Base-by-base conservation (phyloP, 495 filamentous ascomycete genomes). In the Bryoglossum gracile region DNA sequence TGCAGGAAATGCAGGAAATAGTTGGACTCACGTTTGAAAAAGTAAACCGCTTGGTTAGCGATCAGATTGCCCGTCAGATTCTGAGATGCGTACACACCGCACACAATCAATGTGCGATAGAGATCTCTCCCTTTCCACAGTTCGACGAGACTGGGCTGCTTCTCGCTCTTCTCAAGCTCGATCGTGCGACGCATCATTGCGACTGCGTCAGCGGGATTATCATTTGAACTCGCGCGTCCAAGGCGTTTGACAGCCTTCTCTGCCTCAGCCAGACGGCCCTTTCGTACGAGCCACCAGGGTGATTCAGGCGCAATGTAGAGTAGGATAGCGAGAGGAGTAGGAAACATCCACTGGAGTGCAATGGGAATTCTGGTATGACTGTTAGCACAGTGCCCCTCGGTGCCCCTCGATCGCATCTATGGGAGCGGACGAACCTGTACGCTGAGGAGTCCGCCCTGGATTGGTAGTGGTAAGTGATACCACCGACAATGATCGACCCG, bases 161-260 rank as follows among this genome's bases (percentile, higher is more conserved):
- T 50, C 33, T 78, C 67, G 44, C 77, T 68, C 43, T 67, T 60
- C 59, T 87, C 82, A n/a, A 82, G 64, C 17, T 76, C 70, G 48
- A 77, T 70, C 0, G 80, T 83, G 50, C 83, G 76, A 0, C 73
- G 62, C 51, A 84, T 83, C 63, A 81, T 78, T 4, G 75, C 70
- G 41, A 45, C 66, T 46, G 25, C 53, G 56, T 50, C 67, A 49
- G 61, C 72, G 55, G 62, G 64, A 46, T 59, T 40, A 10, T 45
- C 40, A 41, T 38, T 42, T 24, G 30, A 86, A 64, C n/a, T 16
- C 64, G 57, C 45, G 56, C 71, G 59, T 19, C 61, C 57, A 40
- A 82, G 53, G 17, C 81, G 75, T 3, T 68, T 55, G 43, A 86
- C 63, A 5, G 70, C 66, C 13, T 60, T 48, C 43, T 68, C 62